Base-by-base conservation (phyloP, 1,284 basidiomycete genomes). In the Moesziomyces parantarcticus region DNA sequence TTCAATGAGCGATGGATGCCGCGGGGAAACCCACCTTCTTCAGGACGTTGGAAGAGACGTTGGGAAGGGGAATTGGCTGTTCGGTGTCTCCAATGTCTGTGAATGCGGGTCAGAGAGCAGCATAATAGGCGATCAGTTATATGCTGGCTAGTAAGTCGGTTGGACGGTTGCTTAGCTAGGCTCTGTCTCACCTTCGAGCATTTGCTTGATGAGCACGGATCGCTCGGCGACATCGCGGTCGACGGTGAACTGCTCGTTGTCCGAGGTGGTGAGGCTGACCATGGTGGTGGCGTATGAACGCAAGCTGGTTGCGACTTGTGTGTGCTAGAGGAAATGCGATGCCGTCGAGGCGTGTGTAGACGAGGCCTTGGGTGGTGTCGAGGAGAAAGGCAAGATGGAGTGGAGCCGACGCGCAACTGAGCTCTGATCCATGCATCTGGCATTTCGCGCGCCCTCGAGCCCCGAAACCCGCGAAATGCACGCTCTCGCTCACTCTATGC, bases 151-250 rank as follows among this genome's bases (percentile, higher is more conserved):
- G 10, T 3, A 5, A 47, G 2, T 34, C 2, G 29, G 5, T 32
- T 8, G 29, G 3, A 1, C 10, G 10, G 10, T 10, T 2, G 29
- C 29, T 3, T 26, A 8, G 3, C 13, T 11, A 13, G 29, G 29
- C 29, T 32, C 4, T 32, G 29, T 82, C 87, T 80, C 84, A 95
- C 96, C 96, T 86, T 99, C 97, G 65, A 99, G 91, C 96, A 99
- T 97, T 88, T 97, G 94, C 89, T 97, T 97, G 87, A 99, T 97
- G 79, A 99, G 90, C 20, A 96, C 92, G 74, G 91, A 93, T 84
- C 95, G 92, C 87, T 94, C 93, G 61, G 94, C 94, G 60, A 99
- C 92, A 75, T 96, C 93, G 85, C 91, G 92, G 84, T 97, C 94
- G 75, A 96, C 92, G 68, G 89, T 89, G 86, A 97, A 99, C 76